phyloP scores from a whole-genome alignment of 2,329 filamentous ascomycete species.

The Hymenoscyphus fructigenus region DNA sequence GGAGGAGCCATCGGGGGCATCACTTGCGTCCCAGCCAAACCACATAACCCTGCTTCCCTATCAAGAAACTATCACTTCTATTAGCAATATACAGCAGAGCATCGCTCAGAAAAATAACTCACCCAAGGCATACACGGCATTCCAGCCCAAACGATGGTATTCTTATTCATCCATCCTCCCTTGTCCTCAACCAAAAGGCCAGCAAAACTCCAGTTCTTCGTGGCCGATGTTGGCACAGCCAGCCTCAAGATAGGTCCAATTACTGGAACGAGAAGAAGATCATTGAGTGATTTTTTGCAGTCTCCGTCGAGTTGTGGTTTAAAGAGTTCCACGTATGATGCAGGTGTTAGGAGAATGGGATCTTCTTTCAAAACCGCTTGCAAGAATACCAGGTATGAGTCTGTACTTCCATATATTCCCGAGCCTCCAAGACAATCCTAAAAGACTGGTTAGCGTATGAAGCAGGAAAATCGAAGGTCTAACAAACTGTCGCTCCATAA shows the following conservation, averaged over 20 bases:
- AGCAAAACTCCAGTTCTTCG: conserved; percentile 7
- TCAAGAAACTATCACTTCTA: conserved; percentile 3
- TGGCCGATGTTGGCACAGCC: background rate
- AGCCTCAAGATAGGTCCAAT: background rate
- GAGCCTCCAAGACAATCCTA: conserved; percentile 36
- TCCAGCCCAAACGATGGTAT: conserved; percentile 5
- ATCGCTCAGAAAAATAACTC: background rate
- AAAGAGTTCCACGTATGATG: conserved; percentile 47
- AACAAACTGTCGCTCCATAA: background rate
- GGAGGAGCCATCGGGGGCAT: conserved; percentile 6
- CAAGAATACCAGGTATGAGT: conserved; percentile 46
- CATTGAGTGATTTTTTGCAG: conserved; percentile 27
- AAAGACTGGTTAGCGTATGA: too few relatives aligned
- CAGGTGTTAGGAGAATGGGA: conserved; percentile 44
- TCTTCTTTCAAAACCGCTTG: conserved; percentile 50
- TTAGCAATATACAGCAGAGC: background rate
- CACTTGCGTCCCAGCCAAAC: conserved; percentile 8
- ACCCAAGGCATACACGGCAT: conserved; percentile 12
- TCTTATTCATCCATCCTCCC: background rate
- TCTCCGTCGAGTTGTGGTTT: conserved; percentile 42
- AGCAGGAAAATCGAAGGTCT: background rate
- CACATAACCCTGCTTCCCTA: background rate
- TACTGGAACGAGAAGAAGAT: conserved; percentile 1
- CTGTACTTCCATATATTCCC: conserved; percentile 38
- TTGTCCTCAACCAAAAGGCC: conserved; percentile 7